phyloP scores from a whole-genome alignment of 805 yeast species.

The Saturnispora zaruensis region DNA sequence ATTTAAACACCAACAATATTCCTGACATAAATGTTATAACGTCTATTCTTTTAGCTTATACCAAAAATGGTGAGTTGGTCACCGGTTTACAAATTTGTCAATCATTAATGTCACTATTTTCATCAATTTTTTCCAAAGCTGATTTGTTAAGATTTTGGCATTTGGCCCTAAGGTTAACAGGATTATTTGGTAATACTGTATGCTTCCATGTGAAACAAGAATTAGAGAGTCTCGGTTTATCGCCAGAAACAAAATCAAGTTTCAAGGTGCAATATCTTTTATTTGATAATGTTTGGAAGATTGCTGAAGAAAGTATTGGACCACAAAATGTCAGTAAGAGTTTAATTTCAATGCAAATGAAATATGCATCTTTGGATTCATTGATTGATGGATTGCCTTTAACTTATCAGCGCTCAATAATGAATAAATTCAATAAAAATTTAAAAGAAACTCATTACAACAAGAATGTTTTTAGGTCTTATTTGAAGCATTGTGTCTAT shows the following conservation, averaged over 20 bases:
- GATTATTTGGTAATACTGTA: slow-evolving; percentile 18
- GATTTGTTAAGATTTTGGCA: slow-evolving; percentile 20
- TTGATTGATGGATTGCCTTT: slow-evolving; percentile 20
- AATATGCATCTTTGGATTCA: slow-evolving; percentile 20
- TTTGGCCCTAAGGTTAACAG: slow-evolving; percentile 20
- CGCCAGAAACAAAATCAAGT: not conserved
- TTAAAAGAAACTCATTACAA: slow-evolving; percentile 14
- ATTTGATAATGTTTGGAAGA: slow-evolving; percentile 22
- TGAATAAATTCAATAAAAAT: slow-evolving; percentile 10
- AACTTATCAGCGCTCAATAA: slow-evolving; percentile 10
- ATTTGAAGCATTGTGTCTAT: slow-evolving; percentile 18
- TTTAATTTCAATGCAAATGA: slow-evolving; percentile 17
- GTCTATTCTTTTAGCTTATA: slow-evolving; percentile 25
- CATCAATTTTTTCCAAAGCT: not conserved
- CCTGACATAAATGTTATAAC: slow-evolving; percentile 23
- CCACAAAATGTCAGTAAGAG: slow-evolving; percentile 15
- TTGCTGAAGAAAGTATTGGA: slow-evolving; percentile 12
- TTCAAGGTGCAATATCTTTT: slow-evolving; percentile 16
- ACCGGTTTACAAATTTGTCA: slow-evolving; percentile 13
- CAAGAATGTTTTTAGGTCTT: slow-evolving; percentile 17
- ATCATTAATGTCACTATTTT: not conserved
- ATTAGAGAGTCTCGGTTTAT: slow-evolving; percentile 10
- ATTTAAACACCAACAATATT: not conserved
- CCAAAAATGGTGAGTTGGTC: slow-evolving; percentile 23
- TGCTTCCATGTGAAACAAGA: slow-evolving; percentile 17